Base-by-base conservation (phyloP, 2,329 filamentous ascomycete genomes). In the Beauveria varroae region DNA sequence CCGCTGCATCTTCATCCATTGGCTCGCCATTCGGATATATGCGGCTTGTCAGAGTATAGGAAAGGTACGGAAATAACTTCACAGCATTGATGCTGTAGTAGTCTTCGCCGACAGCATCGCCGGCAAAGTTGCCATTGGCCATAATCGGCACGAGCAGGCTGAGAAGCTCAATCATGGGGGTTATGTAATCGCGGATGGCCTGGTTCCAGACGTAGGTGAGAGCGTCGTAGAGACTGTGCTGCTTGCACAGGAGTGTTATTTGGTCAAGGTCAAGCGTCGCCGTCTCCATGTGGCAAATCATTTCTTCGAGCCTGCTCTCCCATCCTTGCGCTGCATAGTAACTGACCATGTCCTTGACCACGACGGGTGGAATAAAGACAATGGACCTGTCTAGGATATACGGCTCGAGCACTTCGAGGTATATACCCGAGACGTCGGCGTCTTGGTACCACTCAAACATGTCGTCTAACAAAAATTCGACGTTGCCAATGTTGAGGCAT, bases 151-250 rank as follows among this genome's bases (percentile, higher is more conserved):
- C 76, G 37, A 89, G 72, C n/a, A 97, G 78, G 16, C 83, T 78
- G 54, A 96, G 78, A 2, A 99, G 82, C 64, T 97, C 92, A 66
- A 91, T 88, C 61, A 98, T 79, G 1, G 95, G 93, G 1, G 93
- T 96, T 64, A 97, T 87, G 68, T 96, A 97, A 73, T 99, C 96
- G 64, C 81, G 79, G 30, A 99, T 78, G 3, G 91, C 92, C 72
- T 91, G 88, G 63, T 96, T 98, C 95, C 95, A 99, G 60, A 99
- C 90, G 71, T 98, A 97, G 49, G 96, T 92, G 61, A 97, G 83
- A 2, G 95, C 96, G 74, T 99, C 96, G 70, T 97, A 99, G 4
- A 99, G 82, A 65, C 89, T 86, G 72, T 98, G 87, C 70, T 93
- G 88, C 72, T 95, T 96, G 80, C 95, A 99, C 26, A 99, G 79